Evolutionary conservation across 2,329 filamentous ascomycete species (phyloP).

Genomic region (Fusarium buharicum): DNA sequence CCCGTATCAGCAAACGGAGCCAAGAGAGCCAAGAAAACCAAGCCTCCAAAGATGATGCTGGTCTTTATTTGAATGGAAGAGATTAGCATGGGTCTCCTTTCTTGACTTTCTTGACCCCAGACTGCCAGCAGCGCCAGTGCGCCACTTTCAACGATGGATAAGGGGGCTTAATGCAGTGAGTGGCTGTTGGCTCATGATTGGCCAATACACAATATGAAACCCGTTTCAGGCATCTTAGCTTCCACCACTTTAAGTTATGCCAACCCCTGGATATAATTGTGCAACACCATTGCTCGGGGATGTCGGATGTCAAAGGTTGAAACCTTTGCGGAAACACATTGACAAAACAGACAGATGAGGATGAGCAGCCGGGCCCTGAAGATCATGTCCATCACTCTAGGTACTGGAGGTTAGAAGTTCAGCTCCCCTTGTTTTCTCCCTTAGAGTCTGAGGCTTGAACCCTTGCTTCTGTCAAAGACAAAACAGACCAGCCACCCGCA

Average conservation of each 20-base stretch:
- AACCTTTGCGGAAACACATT: constrained; percentile 34
- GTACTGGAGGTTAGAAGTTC: constrained; percentile 1
- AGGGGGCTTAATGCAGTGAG: constrained; percentile 28
- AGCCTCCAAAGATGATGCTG: constrained; percentile 5
- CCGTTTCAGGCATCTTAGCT: constrained; percentile 44
- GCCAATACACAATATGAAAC: constrained; percentile 31
- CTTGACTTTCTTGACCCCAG: neutral
- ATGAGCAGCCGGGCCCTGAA: constrained; percentile 24
- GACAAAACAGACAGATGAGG: constrained; percentile 32
- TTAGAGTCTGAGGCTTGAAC: constrained; percentile 23
- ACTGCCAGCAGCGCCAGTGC: constrained; percentile 32
- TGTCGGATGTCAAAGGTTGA: constrained; percentile 12
- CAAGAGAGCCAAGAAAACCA: neutral
- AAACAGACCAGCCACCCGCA: constrained; percentile 30
- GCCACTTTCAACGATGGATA: constrained; percentile 27
- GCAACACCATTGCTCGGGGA: constrained; percentile 16
- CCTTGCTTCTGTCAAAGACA: constrained; percentile 26
- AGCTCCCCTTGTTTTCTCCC: constrained; percentile 25
- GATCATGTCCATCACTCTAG: constrained; percentile 22
- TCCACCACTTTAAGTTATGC: constrained; percentile 8
- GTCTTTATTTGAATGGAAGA: constrained; percentile 3
- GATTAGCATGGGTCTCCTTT: constrained; percentile 20
- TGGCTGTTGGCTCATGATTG: constrained; percentile 28
- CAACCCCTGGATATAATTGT: constrained; percentile 33
- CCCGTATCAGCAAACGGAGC: neutral